Conservation (phyloP, 1,139 yeast genomes). For the Kodamaea suecica region DNA sequence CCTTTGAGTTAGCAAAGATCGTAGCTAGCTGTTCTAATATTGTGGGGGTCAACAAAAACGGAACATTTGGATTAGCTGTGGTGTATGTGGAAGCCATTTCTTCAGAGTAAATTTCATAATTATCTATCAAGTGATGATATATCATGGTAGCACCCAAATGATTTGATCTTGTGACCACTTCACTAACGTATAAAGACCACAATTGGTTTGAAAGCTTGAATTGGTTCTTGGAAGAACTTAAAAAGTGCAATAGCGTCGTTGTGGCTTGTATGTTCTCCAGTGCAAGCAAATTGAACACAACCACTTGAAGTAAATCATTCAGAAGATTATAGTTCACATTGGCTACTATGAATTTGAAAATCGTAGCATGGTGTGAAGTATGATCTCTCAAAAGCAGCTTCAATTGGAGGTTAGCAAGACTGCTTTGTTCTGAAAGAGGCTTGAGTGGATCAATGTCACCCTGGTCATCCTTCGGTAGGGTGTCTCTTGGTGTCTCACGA, state of each 20-base stretch:
- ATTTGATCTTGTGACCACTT: conserved; percentile 26
- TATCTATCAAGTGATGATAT: conserved; percentile 37
- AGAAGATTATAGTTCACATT: conserved; percentile 5
- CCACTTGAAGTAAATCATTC: conserved; percentile 20
- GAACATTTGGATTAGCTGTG: conserved; percentile 22
- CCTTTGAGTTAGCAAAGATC: conserved; percentile 29
- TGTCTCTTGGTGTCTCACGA: too few species aligned
- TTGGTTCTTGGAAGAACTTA: conserved; percentile 2
- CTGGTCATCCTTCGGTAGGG: too few species aligned
- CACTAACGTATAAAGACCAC: conserved; percentile 31
- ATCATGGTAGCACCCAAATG: conserved; percentile 34
- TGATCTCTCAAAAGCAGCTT: conserved; percentile 4
- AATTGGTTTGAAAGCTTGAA: conserved; percentile 32
- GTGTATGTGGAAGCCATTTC: conserved; percentile 16
- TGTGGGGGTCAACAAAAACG: conserved; percentile 32
- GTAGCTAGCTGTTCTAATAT: conserved; percentile 25
- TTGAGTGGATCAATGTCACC: too few species aligned
- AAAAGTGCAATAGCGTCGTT: conserved; percentile 24
- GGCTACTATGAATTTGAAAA: conserved; percentile 9
- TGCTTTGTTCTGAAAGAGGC: not conserved
- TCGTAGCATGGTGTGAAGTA: conserved; percentile 4
- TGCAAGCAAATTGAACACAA: conserved; percentile 19
- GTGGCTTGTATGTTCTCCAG: conserved; percentile 19
- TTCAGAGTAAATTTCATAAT: conserved; percentile 19
- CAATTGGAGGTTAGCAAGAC: conserved; percentile 1